Percentiles rank a stretch among this genome's conserved stretches.
These are phyloP conservation scores for Pyrenula massariospora DNA, from an alignment of 495 filamentous ascomycete species.

Conservation along the genomic window DNA sequence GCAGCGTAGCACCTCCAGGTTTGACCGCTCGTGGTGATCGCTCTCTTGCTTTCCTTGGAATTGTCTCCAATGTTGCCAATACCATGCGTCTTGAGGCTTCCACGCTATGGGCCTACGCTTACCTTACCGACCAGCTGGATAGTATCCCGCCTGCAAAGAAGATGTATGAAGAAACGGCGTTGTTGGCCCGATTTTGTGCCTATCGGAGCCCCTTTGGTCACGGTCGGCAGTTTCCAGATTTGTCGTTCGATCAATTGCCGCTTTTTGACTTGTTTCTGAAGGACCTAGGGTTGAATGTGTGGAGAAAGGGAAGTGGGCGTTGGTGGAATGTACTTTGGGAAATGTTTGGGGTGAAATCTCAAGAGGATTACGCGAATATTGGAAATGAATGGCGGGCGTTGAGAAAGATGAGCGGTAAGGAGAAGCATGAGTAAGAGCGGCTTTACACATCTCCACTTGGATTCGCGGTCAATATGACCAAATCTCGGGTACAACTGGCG, in stretches of 20 bases:
- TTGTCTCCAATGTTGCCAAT: constrained; percentile 1
- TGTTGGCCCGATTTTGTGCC: background rate
- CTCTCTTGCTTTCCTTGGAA: constrained; percentile 6
- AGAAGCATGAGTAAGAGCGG: too few species aligned
- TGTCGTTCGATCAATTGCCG: background rate
- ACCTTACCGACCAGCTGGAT: constrained; percentile 1
- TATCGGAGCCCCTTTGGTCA: constrained; percentile 4
- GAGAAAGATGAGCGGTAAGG: too few species aligned
- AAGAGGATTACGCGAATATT: background rate
- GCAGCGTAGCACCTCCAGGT: constrained; percentile 3
- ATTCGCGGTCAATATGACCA: too few species aligned
- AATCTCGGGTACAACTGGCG: too few species aligned
- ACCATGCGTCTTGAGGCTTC: background rate
- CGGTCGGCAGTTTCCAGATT: background rate
- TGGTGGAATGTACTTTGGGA: background rate
- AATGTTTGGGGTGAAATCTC: background rate
- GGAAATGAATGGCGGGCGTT: background rate
- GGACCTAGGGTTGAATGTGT: constrained; percentile 3
- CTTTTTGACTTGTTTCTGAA: constrained; percentile 2
- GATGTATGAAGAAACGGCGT: background rate
- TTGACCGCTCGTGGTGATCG: background rate
- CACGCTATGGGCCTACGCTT: constrained; percentile 5
- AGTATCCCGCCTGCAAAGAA: background rate
- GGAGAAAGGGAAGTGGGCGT: background rate
- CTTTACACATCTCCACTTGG: too few species aligned